Evolutionary conservation across 306 rosid species (phyloP), one percentile per base, ranked within the genome.

Genomic region (Fagus sylvatica): DNA sequence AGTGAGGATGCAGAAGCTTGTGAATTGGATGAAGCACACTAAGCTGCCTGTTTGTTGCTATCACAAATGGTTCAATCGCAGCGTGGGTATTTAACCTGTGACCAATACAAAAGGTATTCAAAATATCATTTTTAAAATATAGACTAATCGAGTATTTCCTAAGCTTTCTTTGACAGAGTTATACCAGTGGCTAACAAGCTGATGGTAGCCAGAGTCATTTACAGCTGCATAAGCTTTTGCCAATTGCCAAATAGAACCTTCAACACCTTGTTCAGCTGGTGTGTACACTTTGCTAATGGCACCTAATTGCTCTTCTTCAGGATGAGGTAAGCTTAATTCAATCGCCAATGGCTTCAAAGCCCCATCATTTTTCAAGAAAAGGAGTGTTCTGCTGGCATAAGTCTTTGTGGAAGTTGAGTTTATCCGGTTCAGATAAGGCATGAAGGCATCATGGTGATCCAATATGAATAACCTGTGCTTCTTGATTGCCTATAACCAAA

Each of bases 31-130:
- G 98, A 71, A 92, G 83, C 73, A 86, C 93, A 4, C 98, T 94
- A 41, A 94, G 85, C 39, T 86, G 95, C 71, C 98, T 84, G 12
- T 90, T 88, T 76, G 92, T 71, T 17, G 98, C 90, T 80, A 94
- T 90, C 74, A 88, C 72, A 62, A 94, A 88, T 48, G 97, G 98
- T 84, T 94, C 97, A n/a, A 87, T 89, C 59, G 42, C 87, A 1
- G 97, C 97, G 76, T 88, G 98, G 53, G 97, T 90, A 75, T 89
- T 84, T 84, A 94, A 76, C 96, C 97, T 91, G 86, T 55, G 15
- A 70, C 34, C 60, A 11, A 53, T 15, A 54, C 64, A 74, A 37
- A 79, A 43, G 39, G 5, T 15, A 57, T 37, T 62, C 22, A 43
- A 1, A 71, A 59, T 0, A 61, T 53, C 71, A 36, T 66, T 33